Evolutionary conservation across 345 rosid species (phyloP).

Genomic region (Clarkia xantiana): DNA sequence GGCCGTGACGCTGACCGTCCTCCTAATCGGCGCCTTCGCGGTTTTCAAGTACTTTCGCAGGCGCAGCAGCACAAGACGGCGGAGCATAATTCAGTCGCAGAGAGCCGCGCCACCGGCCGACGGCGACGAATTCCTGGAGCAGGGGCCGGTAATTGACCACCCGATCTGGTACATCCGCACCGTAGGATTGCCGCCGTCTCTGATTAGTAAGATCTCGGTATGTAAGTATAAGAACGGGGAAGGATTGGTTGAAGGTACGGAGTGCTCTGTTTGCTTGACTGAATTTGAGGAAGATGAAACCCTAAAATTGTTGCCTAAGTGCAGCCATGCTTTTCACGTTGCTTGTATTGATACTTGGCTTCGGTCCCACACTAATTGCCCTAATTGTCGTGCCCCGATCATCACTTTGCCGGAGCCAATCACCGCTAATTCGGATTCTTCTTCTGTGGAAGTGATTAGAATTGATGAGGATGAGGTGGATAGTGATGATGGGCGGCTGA

Average conservation of each 20-base stretch:
- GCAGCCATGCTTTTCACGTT: conserved; percentile 64
- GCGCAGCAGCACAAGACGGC: conserved; percentile 8
- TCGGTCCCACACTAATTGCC: conserved; percentile 50
- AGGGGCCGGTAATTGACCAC: conserved; percentile 34
- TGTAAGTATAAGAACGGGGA: conserved; percentile 31
- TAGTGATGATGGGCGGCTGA: conserved; percentile 11
- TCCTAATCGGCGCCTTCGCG: conserved; percentile 15
- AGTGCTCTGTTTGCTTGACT: conserved; percentile 61
- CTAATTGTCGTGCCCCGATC: conserved; percentile 53
- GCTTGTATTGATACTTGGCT: conserved; percentile 75
- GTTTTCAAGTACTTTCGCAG: conserved; percentile 16
- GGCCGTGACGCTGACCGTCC: conserved; percentile 14
- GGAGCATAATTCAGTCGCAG: neutral
- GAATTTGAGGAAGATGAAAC: conserved; percentile 60
- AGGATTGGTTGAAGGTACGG: conserved; percentile 52
- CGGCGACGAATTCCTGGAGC: conserved; percentile 31
- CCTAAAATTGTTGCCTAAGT: conserved; percentile 52
- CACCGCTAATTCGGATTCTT: neutral
- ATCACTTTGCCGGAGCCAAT: conserved; percentile 9
- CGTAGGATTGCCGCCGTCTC: conserved; percentile 35
- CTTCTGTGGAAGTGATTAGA: conserved; percentile 13
- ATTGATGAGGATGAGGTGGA: conserved; percentile 12
- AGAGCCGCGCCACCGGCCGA: conserved; percentile 5
- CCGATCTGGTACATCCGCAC: conserved; percentile 64
- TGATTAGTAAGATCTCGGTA: conserved; percentile 40